Base-by-base conservation (phyloP, 768 basidiomycete species). In the Collybia sordida region DNA sequence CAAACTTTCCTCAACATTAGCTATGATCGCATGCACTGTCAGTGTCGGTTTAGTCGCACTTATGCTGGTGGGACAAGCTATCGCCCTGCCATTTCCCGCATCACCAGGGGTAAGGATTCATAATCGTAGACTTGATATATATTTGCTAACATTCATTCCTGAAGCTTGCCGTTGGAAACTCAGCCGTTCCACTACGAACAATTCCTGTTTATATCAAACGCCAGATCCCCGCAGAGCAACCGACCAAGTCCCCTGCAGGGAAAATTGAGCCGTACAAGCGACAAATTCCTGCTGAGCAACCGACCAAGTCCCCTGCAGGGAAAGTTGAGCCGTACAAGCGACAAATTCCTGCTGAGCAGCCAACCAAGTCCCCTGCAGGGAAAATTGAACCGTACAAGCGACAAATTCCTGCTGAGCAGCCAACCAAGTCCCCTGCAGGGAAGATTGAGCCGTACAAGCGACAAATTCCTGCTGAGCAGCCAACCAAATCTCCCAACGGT, bases 11-110 rank as follows among this genome's bases (percentile, higher is more conserved):
- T 51, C 44, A 37, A 59, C 54, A 58, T 37, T 55, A 57, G 69
- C 58, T 65, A 83, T 85, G 82, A 69, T 81, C 62, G 54, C 66
- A 50, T 61, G 70, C 57, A 61, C 68, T 49, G 55, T 70, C 57
- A 53, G 76, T 58, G 48, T 75, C 46, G 60, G 75, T 44, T 54
- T 73, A 48, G 53, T 78, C 50, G 59, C 75, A 45, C 65, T 75
- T 49, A 54, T 73, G 54, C 63, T 79, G 59, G 72, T 74, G 54
- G 67, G 74, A 57, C 73, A 77, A 57, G 76, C 68, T 42, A 64
- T 73, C 38, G 67, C 71, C 31, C 67, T 65, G 15, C 65, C 82
- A 6, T 52, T 80, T 50, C 74, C 77, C n/a, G 64, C 73, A 62
- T 68, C 71, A 34, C 62, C 70, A 58, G 72, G 49, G 2, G 36